phyloP scores from a whole-genome alignment of 371 early-diverging fungal species.

The Scutellospora calospora region DNA sequence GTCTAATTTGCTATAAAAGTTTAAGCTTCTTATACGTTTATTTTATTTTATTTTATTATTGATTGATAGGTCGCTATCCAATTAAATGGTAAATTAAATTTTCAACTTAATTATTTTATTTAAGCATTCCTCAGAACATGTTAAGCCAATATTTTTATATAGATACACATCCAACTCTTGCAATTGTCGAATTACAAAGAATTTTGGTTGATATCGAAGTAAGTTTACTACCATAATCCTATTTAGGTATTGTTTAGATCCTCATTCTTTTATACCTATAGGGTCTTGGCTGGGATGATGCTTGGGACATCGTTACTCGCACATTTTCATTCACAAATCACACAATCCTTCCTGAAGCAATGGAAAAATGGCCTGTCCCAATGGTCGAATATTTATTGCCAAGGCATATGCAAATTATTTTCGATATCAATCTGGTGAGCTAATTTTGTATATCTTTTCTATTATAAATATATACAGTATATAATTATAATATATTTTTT shows the following conservation, averaged over 20 bases:
- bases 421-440: constrained; percentile 87
- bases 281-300: constrained; percentile 87
- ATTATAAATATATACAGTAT: background rate
- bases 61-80: constrained; percentile 81
- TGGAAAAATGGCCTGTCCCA: constrained; percentile 94
- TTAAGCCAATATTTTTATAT: constrained; percentile 45
- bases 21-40: background rate
- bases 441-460: background rate
- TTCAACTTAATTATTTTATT: constrained; percentile 60
- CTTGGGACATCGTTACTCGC: constrained; percentile 89
- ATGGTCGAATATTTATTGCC: constrained; percentile 88
- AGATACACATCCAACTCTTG: constrained; percentile 83
- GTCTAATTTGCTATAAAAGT: too few relatives aligned
- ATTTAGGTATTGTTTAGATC: background rate
- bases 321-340: constrained; percentile 96
- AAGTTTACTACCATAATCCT: background rate
- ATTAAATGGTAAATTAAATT: constrained; percentile 71
- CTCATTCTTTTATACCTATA: background rate
- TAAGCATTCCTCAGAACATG: constrained; percentile 42
- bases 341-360: constrained; percentile 94
- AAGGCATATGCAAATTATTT: constrained; percentile 94
- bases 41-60: background rate
- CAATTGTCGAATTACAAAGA: constrained; percentile 89
- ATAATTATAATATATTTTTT: background rate
- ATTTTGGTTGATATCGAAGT: constrained; percentile 86